Evolutionary conservation across 2,329 filamentous ascomycete species (phyloP), one percentile per base, ranked within the genome.

Genomic region (Colletotrichum paranaense): DNA sequence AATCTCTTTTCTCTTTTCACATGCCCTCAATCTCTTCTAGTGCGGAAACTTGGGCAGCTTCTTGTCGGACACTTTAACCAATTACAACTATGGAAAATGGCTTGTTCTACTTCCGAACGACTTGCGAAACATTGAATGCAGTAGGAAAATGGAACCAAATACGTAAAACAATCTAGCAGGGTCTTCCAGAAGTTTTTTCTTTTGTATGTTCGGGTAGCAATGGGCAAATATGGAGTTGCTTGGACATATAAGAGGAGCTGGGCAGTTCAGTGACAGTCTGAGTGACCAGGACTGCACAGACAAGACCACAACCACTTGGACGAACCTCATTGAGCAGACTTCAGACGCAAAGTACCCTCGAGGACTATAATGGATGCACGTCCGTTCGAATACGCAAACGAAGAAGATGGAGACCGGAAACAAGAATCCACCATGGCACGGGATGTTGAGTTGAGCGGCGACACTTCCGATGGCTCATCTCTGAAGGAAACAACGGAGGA

Each of bases 381-480:
- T n/a, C 53, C 22, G 4, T 22, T 8, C 16, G 8, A 8, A 5
- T 5, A 14, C 2, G 8, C 30, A 12, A 9, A n/a, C 30, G 14
- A 12, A 22, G 8, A 16, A 4, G 16, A 35, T 24, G 9, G 19
- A 4, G 14, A 6, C 16, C 9, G 8, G 26, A 55, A 38, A 6
- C 22, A 22, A 5, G 46, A 60, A 9, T 19, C 62, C 24, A 26
- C n/a, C 2, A 26, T 22, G 8, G 32, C 32, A 35, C 9, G 32
- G 32, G 63, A 67, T 42, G 46, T 56, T 2, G 62, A 65, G n/a
- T 75, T 72, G 28, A 66, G 55, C 30, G 75, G 75, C 46, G 74
- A 76, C 68, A 74, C 73, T 2, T 76, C 74, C 6, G 77, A 78
- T 5, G 35, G 14, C 8, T 56, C 64, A 5, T 64, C 56, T 12